Conservation (phyloP, 108 stramenopile genomes). For the Parietichytrium sp. region DNA sequence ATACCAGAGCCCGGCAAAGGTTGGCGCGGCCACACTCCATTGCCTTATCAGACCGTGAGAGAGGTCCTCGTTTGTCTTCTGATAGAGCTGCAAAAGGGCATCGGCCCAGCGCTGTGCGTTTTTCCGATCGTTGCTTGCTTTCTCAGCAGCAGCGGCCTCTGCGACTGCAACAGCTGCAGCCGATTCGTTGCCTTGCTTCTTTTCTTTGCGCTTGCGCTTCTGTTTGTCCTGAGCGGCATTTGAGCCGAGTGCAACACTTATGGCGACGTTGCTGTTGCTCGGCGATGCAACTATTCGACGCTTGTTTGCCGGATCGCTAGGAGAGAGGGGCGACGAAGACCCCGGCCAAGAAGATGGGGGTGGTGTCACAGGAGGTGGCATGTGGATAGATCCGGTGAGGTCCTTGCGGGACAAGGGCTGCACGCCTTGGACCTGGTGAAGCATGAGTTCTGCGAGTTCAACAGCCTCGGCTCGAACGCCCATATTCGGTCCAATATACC, state of each 20-base stretch:
- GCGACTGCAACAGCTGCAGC: neutral
- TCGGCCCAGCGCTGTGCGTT: conserved; percentile 8
- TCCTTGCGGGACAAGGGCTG: no score
- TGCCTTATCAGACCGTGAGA: conserved; percentile 2
- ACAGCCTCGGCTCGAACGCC: neutral
- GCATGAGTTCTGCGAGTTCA: neutral
- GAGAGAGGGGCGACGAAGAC: no score
- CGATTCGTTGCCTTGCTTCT: conserved; percentile 5
- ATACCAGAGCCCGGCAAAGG: neutral
- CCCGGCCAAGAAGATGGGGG: no score
- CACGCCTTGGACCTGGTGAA: neutral
- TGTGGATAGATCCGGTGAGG: no score
- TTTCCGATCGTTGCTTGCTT: neutral
- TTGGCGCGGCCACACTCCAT: neutral
- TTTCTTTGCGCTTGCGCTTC: neutral
- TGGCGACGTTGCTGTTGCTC: neutral
- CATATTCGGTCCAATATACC: neutral
- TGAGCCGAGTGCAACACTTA: no score
- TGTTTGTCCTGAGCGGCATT: no score
- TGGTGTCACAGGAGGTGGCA: no score
- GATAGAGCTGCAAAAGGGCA: neutral
- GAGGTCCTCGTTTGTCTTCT: neutral
- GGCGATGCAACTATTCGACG: neutral
- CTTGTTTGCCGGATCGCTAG: no score
- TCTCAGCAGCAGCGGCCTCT: neutral